phyloP scores from a whole-genome alignment of 208 protist genomes.

The Phytomonas francai region DNA sequence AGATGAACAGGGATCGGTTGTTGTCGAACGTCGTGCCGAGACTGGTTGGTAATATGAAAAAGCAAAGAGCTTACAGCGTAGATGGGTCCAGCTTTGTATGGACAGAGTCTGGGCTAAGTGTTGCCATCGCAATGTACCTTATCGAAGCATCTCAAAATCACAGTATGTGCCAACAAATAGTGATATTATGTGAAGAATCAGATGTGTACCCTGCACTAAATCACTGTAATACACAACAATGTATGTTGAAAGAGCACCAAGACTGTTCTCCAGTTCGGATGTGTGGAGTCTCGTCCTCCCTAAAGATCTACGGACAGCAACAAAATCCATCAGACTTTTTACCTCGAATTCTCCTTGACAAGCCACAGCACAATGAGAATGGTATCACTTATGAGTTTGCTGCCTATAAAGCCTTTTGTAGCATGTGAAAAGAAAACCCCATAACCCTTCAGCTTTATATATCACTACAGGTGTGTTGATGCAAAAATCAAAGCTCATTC shows the following conservation, averaged over 20 bases:
- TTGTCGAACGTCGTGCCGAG: constrained; percentile 75
- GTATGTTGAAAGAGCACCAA: constrained; percentile 20
- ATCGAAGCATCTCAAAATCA: constrained; percentile 66
- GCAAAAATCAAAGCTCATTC: background rate
- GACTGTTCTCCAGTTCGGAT: constrained; percentile 55
- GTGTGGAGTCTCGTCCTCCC: constrained; percentile 62
- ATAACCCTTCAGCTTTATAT: background rate
- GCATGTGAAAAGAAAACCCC: background rate
- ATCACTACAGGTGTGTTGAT: background rate
- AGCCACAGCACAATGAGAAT: constrained; percentile 47
- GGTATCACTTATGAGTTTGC: constrained; percentile 46
- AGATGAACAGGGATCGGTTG: constrained; percentile 70
- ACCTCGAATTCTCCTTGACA: constrained; percentile 68
- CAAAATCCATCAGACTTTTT: constrained; percentile 83
- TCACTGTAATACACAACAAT: constrained; percentile 70
- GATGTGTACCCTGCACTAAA: constrained; percentile 71
- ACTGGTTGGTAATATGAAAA: constrained; percentile 78
- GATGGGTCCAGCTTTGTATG: constrained; percentile 73
- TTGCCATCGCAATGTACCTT: constrained; percentile 67
- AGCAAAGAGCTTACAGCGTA: constrained; percentile 57
- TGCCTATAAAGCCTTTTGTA: constrained; percentile 29
- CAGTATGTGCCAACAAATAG: constrained; percentile 66
- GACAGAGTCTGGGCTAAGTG: constrained; percentile 82
- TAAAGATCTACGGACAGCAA: constrained; percentile 66
- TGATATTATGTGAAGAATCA: constrained; percentile 75